Conservation (phyloP, 2,329 filamentous ascomycete species). For the Colletotrichum noveboracense region DNA sequence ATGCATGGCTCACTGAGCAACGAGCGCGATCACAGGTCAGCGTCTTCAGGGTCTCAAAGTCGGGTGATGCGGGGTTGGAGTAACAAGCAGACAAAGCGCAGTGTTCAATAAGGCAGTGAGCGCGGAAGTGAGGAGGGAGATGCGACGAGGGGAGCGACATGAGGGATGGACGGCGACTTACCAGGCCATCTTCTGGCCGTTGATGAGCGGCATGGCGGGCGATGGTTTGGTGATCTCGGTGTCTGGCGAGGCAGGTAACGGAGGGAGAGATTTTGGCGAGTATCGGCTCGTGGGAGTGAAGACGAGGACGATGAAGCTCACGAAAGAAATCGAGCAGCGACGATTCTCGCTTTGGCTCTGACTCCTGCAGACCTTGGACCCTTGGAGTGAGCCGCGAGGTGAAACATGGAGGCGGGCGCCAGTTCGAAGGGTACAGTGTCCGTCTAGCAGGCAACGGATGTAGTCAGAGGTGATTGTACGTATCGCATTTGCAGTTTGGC, state of each 20-base stretch:
- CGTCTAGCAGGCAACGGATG: neutral
- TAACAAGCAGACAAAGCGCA: neutral
- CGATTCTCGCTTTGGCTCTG: neutral
- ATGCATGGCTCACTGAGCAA: slow-evolving; percentile 71
- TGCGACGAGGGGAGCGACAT: neutral
- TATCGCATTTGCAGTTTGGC: neutral
- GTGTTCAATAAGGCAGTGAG: neutral
- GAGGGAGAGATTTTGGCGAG: neutral
- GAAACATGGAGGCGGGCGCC: slow-evolving; percentile 21
- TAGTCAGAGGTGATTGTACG: neutral
- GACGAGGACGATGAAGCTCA: neutral
- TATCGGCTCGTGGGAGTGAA: neutral
- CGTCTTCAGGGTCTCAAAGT: neutral
- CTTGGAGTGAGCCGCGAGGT: slow-evolving; percentile 13
- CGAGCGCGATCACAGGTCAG: slow-evolving; percentile 20
- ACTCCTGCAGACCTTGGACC: slow-evolving; percentile 11
- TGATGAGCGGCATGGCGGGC: slow-evolving; percentile 67
- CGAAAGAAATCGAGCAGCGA: neutral
- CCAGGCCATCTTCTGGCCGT: slow-evolving; percentile 78
- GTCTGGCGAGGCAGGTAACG: neutral
- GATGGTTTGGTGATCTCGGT: neutral
- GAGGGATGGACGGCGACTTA: slow-evolving; percentile 44
- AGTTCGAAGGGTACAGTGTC: neutral
- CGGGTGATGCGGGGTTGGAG: neutral
- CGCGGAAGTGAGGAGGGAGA: neutral